Percentiles rank a stretch among this genome's conserved stretches.
These are phyloP conservation scores for Rhynchosporium secalis DNA, from an alignment of 2,329 filamentous ascomycete species.

Conservation along the genomic window DNA sequence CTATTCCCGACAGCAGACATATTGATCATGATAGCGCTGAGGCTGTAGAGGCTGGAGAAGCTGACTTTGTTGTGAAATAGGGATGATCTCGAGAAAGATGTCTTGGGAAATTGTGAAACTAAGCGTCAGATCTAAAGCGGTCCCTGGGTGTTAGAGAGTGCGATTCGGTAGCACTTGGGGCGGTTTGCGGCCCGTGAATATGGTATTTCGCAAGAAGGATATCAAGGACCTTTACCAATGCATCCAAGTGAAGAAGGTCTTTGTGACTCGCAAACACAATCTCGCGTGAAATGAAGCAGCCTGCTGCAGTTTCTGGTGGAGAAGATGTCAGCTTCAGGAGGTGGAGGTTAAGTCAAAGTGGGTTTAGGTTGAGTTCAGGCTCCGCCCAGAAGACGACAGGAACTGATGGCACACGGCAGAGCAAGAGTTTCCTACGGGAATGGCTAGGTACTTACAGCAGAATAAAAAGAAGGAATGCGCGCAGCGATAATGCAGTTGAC, in stretches of 20 bases:
- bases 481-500: slow-evolving; percentile 20
- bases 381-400: too few relatives aligned
- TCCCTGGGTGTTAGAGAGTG: slow-evolving; percentile 28
- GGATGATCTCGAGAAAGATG: slow-evolving; percentile 23
- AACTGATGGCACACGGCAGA: too few relatives aligned
- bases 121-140: slow-evolving; percentile 33
- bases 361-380: neutral
- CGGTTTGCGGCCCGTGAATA: slow-evolving; percentile 41
- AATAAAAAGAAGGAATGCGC: slow-evolving; percentile 23
- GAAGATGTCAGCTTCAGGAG: slow-evolving; percentile 3
- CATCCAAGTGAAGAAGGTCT: slow-evolving; percentile 12
- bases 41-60: slow-evolving; percentile 29
- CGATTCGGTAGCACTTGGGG: slow-evolving; percentile 26
- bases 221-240: slow-evolving; percentile 31
- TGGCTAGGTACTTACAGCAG: slow-evolving; percentile 23
- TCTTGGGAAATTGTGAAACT: slow-evolving; percentile 35
- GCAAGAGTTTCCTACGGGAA: too few relatives aligned
- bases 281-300: slow-evolving; percentile 13
- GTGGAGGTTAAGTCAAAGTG: slow-evolving; percentile 3
- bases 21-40: slow-evolving; percentile 47
- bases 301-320: slow-evolving; percentile 14
- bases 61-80: slow-evolving; percentile 18
- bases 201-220: slow-evolving; percentile 40
- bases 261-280: slow-evolving; percentile 5
- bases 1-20: slow-evolving; percentile 80